Evolutionary conservation across 805 yeast genomes (phyloP).

Genomic region (Kodamaea laetipori): DNA sequence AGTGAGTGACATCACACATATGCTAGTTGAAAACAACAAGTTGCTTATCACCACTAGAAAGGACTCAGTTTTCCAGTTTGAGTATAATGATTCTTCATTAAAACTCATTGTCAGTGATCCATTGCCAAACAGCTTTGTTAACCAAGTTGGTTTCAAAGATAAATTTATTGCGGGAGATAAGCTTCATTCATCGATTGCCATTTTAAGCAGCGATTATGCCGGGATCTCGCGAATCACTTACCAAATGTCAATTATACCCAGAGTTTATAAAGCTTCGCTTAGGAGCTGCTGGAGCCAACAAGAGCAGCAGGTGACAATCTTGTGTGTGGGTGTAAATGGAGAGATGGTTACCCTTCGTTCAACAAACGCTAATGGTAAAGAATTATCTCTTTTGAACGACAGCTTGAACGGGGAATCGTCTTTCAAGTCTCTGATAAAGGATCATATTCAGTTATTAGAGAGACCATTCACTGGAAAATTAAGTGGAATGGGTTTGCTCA

Average conservation of each 20-base stretch:
- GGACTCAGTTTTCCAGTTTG: constrained; percentile 39
- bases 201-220: constrained; percentile 22
- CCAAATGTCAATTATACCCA: constrained; percentile 33
- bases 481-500: constrained; percentile 43
- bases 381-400: constrained; percentile 17
- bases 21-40: constrained; percentile 22
- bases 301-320: constrained; percentile 14
- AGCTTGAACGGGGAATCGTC: constrained; percentile 14
- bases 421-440: constrained; percentile 15
- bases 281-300: constrained; percentile 23
- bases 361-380: constrained; percentile 16
- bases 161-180: constrained; percentile 38
- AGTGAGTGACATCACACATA: constrained; percentile 33
- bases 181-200: constrained; percentile 33
- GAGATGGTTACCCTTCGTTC: constrained; percentile 29
- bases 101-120: constrained; percentile 32
- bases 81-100: constrained; percentile 16
- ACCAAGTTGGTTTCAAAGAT: constrained; percentile 26
- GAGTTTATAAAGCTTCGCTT: constrained; percentile 31
- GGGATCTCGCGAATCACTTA: constrained; percentile 16
- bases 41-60: constrained; percentile 32
- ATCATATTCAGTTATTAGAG: constrained; percentile 24
- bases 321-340: constrained; percentile 42
- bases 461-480: constrained; percentile 39
- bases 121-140: constrained; percentile 34